phyloP scores from a whole-genome alignment of 1,284 basidiomycete species.

The Leccinum subatratum region DNA sequence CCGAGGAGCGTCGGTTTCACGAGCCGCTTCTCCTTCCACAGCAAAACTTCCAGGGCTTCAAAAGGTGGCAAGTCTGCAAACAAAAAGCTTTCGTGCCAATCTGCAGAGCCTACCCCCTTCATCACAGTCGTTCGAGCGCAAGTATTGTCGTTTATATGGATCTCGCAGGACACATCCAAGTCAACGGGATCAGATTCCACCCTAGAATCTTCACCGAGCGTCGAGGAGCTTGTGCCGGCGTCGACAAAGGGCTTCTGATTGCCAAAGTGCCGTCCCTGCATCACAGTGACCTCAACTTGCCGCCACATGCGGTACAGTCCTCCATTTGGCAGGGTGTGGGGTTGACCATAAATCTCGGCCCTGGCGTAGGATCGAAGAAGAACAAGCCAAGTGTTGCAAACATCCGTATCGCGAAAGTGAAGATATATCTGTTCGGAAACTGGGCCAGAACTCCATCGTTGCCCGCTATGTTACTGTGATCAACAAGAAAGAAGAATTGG shows the following conservation, averaged over 20 bases:
- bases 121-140: constrained; percentile 70
- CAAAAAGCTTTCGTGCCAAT: constrained; percentile 76
- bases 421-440: constrained; percentile 67
- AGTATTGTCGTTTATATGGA: constrained; percentile 57
- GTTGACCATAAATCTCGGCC: constrained; percentile 70
- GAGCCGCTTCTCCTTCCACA: constrained; percentile 64
- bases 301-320: constrained; percentile 82
- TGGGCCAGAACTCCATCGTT: constrained; percentile 54
- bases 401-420: constrained; percentile 56
- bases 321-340: constrained; percentile 54
- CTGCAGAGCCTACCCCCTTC: constrained; percentile 57
- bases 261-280: constrained; percentile 68
- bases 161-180: constrained; percentile 66
- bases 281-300: constrained; percentile 64
- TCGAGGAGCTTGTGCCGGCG: constrained; percentile 22
- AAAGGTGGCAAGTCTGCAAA: constrained; percentile 71
- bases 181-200: constrained; percentile 53
- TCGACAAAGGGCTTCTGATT: constrained; percentile 36
- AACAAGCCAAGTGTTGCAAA: constrained; percentile 65
- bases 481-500: constrained; percentile 10
- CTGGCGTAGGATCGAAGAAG: constrained; percentile 71
- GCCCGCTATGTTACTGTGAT: constrained; percentile 41
- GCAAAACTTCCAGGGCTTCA: constrained; percentile 56
- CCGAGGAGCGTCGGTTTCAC: constrained; percentile 56
- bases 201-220: constrained; percentile 33